Conservation (phyloP, 257 asterid species). For the Salvia hispanica region DNA sequence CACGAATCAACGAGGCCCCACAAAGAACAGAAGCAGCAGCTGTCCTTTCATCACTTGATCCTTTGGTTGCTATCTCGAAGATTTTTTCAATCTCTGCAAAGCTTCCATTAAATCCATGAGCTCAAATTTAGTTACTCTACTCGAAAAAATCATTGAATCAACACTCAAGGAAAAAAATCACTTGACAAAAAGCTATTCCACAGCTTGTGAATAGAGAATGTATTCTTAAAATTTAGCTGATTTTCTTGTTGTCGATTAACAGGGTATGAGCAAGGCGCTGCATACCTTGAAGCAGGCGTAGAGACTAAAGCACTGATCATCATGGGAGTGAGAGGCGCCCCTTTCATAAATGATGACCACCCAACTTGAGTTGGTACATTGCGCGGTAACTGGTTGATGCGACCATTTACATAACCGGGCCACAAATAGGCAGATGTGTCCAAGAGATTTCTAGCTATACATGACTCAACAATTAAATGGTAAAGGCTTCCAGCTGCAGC, state of each 20-base stretch:
- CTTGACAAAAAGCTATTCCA: slow-evolving; percentile 38
- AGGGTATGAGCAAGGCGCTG: slow-evolving; percentile 16
- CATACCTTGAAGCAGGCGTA: slow-evolving; percentile 90
- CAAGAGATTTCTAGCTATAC: slow-evolving; percentile 84
- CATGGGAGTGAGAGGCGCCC: slow-evolving; percentile 63
- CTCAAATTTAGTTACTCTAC: slow-evolving; percentile 81
- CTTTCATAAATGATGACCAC: slow-evolving; percentile 90
- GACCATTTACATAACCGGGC: slow-evolving; percentile 81
- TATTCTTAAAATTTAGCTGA: not conserved
- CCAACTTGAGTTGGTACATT: slow-evolving; percentile 69
- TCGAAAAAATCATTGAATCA: slow-evolving; percentile 42
- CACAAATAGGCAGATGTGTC: slow-evolving; percentile 92
- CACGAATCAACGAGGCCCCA: slow-evolving; percentile 77
- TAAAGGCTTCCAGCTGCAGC: slow-evolving; percentile 86
- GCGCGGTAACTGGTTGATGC: slow-evolving; percentile 67
- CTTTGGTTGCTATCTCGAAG: slow-evolving; percentile 76
- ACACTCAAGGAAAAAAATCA: slow-evolving; percentile 38
- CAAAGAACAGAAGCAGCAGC: slow-evolving; percentile 92
- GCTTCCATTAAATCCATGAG: slow-evolving; percentile 95
- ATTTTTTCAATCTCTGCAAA: slow-evolving; percentile 92
- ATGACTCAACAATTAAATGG: slow-evolving; percentile 88
- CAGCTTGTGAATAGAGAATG: not conserved
- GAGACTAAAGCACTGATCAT: slow-evolving; percentile 79
- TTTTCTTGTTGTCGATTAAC: not conserved
- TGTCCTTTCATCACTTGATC: slow-evolving; percentile 73